Evolutionary conservation across 306 rosid genomes (phyloP), one percentile per base, ranked within the genome.

Genomic region (Malus fusca): DNA sequence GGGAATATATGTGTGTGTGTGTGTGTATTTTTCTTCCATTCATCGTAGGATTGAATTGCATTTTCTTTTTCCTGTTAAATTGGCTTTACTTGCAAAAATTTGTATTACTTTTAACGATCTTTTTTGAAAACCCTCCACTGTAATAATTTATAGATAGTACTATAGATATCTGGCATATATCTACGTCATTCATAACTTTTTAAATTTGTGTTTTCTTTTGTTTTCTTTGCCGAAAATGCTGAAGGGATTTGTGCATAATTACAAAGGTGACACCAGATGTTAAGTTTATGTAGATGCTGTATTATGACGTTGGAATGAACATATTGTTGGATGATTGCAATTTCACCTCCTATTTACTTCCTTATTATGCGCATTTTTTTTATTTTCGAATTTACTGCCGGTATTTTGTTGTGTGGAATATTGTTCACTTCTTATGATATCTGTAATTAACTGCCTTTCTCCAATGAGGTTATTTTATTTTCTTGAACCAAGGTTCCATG

Each of bases 401-500:
- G 13, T 52, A 26, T 43, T 75, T 33, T 40, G 44, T 23, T 42
- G 55, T 42, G 33, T 51, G 69, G 30, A 31, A 35, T 28, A 42
- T 18, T 56, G 8, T 51, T 30, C 26, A 30, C 25, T 31, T 22
- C 35, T 11, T 74, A 60, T 79, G 78, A 33, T 58, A 25, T 66
- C 30, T 59, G 75, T 62, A 67, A 61, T 48, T 22, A 33, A 17
- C 42, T 42, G 65, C 73, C 42, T 69, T 77, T 82, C 69, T 30
- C 76, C 71, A 59, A 80, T 68, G 82, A 62, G 76, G 55, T 62
- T 19, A 25, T 72, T 78, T 53, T 80, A 69, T 40, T 40, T 37
- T 67, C 74, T 82, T 56, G 62, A 37, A 55, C 26, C 52, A 65
- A 95, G 99, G 99, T 95, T 83, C 99, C 99, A 31, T 95, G 99